Conservation (phyloP, 257 asterid genomes). For the Solanum virginianum region DNA sequence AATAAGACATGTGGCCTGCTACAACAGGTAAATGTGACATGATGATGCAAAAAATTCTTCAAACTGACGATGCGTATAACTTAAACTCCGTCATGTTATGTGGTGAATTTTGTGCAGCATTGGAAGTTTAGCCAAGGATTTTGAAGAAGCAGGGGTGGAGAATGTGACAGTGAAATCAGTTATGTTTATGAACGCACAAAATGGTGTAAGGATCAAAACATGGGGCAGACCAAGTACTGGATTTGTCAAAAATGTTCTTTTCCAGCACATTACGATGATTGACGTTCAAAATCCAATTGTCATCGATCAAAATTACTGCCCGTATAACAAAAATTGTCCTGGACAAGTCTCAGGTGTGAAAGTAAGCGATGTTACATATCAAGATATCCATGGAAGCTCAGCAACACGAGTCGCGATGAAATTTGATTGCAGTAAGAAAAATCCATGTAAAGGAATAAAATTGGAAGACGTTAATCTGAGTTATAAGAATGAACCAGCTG, state of each 20-base stretch:
- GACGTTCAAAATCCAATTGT: neutral
- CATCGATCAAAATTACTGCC: neutral
- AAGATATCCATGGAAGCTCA: neutral
- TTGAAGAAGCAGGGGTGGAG: neutral
- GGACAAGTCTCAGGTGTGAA: neutral
- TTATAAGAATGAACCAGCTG: neutral
- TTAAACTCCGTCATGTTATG: neutral
- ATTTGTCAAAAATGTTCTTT: neutral
- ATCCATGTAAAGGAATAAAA: neutral
- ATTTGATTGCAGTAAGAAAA: neutral
- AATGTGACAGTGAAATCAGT: neutral
- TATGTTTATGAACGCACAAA: neutral
- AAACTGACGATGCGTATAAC: neutral
- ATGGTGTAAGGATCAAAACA: neutral
- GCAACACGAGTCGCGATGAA: neutral
- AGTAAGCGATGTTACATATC: neutral
- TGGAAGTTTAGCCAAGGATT: neutral
- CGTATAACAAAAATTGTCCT: neutral
- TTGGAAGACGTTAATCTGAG: neutral
- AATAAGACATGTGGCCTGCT: no score
- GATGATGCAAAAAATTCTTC: neutral
- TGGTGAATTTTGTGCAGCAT: neutral
- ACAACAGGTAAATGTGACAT: neutral
- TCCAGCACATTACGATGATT: neutral
- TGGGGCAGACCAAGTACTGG: slow-evolving; percentile 1